A percentile compares a stretch with the other conserved stretches of the same genome.
Conservation (phyloP, 495 filamentous ascomycete species). For the Xylaria telfairii region DNA sequence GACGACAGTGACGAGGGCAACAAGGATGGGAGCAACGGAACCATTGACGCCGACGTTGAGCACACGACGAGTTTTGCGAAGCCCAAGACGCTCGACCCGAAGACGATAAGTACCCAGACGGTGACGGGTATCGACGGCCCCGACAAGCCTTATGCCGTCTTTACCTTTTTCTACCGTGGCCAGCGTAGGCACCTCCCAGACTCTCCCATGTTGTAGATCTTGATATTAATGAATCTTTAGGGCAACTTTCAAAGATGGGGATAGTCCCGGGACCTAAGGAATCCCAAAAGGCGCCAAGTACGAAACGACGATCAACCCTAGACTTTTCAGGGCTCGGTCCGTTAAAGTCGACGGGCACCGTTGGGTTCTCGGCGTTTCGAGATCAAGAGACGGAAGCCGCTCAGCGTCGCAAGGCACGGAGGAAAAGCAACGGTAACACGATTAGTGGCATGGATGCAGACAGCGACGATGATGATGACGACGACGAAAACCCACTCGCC, state of each 20-base stretch:
- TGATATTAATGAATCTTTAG: conserved; percentile 50
- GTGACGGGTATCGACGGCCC: conserved; percentile 97
- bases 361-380: conserved; percentile 90
- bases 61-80: conserved; percentile 99
- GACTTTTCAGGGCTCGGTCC: conserved; percentile 87
- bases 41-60: conserved; percentile 74
- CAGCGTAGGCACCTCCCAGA: conserved; percentile 71
- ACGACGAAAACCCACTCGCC: conserved; percentile 60
- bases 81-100: conserved; percentile 94
- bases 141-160: conserved; percentile 93
- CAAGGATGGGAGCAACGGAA: conserved; percentile 47
- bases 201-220: conserved; percentile 8
- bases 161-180: conserved; percentile 97
- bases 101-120: conserved; percentile 96
- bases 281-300: conserved; percentile 59
- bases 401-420: conserved; percentile 61
- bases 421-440: conserved; percentile 57
- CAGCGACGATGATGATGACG: conserved; percentile 77
- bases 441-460: conserved; percentile 56
- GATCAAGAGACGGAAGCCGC: conserved; percentile 63
- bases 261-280: conserved; percentile 70
- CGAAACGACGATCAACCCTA: conserved; percentile 75
- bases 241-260: conserved; percentile 94
- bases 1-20: conserved; percentile 63
- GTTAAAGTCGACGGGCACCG: conserved; percentile 78